phyloP scores from a whole-genome alignment of 2,329 filamentous ascomycete species.

The Elsinoe fawcettii region DNA sequence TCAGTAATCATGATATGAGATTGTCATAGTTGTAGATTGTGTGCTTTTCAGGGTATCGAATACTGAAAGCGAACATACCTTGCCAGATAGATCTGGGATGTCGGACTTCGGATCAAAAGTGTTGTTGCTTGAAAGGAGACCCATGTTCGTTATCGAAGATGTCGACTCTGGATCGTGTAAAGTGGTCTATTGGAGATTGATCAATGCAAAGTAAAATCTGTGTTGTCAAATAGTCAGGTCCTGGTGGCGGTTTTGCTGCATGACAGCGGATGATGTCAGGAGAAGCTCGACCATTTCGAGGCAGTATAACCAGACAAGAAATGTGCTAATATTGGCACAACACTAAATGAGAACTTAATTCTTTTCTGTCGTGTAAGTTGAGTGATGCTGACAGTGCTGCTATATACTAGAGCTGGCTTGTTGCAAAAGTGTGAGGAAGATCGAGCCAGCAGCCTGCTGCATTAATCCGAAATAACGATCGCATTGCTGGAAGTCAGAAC shows the following conservation, averaged over 20 bases:
- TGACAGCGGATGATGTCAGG: conserved; percentile 8
- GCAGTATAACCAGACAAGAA: too few species aligned
- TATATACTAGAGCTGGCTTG: too few species aligned
- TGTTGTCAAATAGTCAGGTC: not conserved
- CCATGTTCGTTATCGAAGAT: not conserved
- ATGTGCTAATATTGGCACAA: too few species aligned
- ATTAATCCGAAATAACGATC: too few species aligned
- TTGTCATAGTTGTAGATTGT: not conserved
- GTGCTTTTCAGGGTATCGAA: not conserved
- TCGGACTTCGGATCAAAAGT: conserved; percentile 35
- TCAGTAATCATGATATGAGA: not conserved
- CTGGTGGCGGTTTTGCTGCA: not conserved
- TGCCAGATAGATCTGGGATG: conserved; percentile 35
- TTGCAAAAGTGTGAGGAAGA: too few species aligned
- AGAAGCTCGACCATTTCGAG: not conserved
- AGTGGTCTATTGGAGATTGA: too few species aligned
- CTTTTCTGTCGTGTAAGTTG: too few species aligned
- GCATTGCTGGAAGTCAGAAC: too few species aligned
- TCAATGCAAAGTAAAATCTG: too few species aligned
- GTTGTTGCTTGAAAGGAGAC: conserved; percentile 23
- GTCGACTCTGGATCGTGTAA: not conserved
- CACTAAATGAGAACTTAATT: too few species aligned
- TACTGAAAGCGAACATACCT: conserved; percentile 23
- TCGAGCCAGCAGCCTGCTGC: too few species aligned
- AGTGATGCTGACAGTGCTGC: too few species aligned